phyloP scores from a whole-genome alignment of 768 basidiomycete species.

The Tricholoma matsutake region DNA sequence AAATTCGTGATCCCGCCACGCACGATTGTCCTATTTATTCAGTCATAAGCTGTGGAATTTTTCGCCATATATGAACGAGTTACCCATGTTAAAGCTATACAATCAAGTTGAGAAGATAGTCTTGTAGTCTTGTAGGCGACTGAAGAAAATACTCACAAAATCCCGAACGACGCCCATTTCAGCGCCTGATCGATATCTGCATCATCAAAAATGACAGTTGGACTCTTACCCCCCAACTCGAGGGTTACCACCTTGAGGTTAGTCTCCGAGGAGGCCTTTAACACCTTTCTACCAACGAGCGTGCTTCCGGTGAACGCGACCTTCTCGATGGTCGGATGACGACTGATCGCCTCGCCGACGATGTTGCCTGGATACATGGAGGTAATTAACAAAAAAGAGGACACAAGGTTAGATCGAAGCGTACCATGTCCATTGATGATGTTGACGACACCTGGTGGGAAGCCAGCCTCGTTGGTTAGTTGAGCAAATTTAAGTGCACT shows the following conservation, averaged over 20 bases:
- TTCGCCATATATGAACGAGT: neutral
- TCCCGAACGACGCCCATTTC: slow-evolving; percentile 66
- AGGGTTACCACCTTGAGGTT: slow-evolving; percentile 51
- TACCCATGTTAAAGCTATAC: slow-evolving; percentile 2
- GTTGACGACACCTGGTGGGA: slow-evolving; percentile 71
- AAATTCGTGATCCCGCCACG: slow-evolving; percentile 30
- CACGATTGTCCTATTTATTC: slow-evolving; percentile 20
- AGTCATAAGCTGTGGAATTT: slow-evolving; percentile 2
- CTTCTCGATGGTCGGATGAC: slow-evolving; percentile 59
- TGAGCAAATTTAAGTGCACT: slow-evolving; percentile 48
- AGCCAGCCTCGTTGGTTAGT: slow-evolving; percentile 63
- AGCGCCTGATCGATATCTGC: slow-evolving; percentile 70
- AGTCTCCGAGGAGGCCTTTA: slow-evolving; percentile 74
- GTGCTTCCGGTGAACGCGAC: slow-evolving; percentile 53
- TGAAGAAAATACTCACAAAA: slow-evolving; percentile 45
- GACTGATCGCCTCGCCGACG: slow-evolving; percentile 58
- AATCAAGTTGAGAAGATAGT: too few relatives aligned
- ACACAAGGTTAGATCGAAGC: neutral
- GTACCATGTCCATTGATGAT: slow-evolving; percentile 54
- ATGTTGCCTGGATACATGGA: slow-evolving; percentile 44
- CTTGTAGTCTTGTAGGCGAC: too few relatives aligned
- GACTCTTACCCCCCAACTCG: slow-evolving; percentile 63
- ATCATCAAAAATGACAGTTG: slow-evolving; percentile 67
- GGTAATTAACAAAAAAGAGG: slow-evolving; percentile 27
- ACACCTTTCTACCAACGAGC: slow-evolving; percentile 63